Conservation (phyloP, 2,329 filamentous ascomycete genomes). For the Monilinia polystroma region DNA sequence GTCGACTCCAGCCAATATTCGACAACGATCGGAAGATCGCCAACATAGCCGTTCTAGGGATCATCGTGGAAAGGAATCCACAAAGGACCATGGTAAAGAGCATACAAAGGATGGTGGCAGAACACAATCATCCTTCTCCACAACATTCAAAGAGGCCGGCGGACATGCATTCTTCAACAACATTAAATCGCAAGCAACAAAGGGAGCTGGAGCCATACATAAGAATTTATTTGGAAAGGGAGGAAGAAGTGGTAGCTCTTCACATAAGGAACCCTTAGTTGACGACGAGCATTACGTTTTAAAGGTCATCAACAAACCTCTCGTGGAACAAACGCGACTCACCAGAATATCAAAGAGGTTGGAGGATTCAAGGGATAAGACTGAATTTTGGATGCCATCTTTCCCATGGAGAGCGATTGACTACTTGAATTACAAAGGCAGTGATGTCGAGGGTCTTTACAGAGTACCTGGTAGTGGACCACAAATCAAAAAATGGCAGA, state of each 20-base stretch:
- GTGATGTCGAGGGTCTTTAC: conserved; percentile 90
- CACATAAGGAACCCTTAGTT: conserved; percentile 61
- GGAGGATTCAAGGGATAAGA: conserved; percentile 88
- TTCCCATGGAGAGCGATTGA: conserved; percentile 95
- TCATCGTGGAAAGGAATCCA: conserved; percentile 41
- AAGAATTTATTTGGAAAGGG: conserved; percentile 82
- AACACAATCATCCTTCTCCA: conserved; percentile 43
- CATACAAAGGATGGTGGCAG: conserved; percentile 25
- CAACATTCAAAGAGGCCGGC: conserved; percentile 58
- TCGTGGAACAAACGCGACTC: conserved; percentile 85
- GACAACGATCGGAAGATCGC: conserved; percentile 75
- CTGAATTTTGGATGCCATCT: conserved; percentile 97
- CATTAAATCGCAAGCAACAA: conserved; percentile 68
- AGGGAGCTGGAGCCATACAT: conserved; percentile 76
- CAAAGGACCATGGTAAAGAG: conserved; percentile 36
- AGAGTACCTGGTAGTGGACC: conserved; percentile 86
- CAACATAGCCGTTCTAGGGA: conserved; percentile 45
- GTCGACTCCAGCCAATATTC: conserved; percentile 56
- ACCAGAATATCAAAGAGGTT: conserved; percentile 89
- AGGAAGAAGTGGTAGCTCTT: conserved; percentile 66
- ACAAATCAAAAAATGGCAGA: conserved; percentile 91
- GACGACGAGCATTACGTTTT: conserved; percentile 83
- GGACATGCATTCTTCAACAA: conserved; percentile 69
- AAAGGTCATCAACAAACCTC: conserved; percentile 79
- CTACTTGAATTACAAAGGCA: conserved; percentile 92